Base-by-base conservation (phyloP, 1,284 basidiomycete species). In the Sutorius eximius region DNA sequence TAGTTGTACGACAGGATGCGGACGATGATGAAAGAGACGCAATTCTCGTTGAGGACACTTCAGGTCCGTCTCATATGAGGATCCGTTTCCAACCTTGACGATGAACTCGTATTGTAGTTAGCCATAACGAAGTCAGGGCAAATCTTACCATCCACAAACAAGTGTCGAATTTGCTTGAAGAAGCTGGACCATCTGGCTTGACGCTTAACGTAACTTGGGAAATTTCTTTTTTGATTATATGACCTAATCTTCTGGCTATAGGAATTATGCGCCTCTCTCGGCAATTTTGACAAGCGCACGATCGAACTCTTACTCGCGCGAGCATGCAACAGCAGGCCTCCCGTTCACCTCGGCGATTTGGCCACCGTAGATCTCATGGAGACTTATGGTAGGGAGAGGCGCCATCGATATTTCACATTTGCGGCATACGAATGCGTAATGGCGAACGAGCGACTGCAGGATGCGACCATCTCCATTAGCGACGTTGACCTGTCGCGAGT, bases 351-450 rank as follows among this genome's bases (percentile, higher is more conserved):
- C 5, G 74, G 75, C 45, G 89, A 94, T 69, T 74, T 89, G 42
- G 80, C 82, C 30, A 79, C 89, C 49, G 78, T 81, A 16, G 82
- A 82, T 45, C 67, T 90, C 27, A 82, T 85, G 75, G 92, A 93
- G 68, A 89, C 82, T 1, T 77, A 79, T 61, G 91, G 91, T 5
- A 82, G 91, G 43, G 89, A 94, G 72, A 85, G 89, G 33, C 82
- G 89, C 18, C 84, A 89, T 69, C 79, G 89, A 58, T 92, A 89
- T 68, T 92, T 84, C 71, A 91, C 88, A 1, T 67, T 85, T 50
- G 76, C 78, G 2, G 78, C 82, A 38, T 90, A 86, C 68, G 76
- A 72, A 27, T 68, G 73, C 34, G 74, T 89, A 43, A 75, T 87
- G 43, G 73, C 74, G 3, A 75, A 75, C 52, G 87, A 90, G 70